Conservation (phyloP, 2,329 filamentous ascomycete genomes). For the Cladosporium sp. region DNA sequence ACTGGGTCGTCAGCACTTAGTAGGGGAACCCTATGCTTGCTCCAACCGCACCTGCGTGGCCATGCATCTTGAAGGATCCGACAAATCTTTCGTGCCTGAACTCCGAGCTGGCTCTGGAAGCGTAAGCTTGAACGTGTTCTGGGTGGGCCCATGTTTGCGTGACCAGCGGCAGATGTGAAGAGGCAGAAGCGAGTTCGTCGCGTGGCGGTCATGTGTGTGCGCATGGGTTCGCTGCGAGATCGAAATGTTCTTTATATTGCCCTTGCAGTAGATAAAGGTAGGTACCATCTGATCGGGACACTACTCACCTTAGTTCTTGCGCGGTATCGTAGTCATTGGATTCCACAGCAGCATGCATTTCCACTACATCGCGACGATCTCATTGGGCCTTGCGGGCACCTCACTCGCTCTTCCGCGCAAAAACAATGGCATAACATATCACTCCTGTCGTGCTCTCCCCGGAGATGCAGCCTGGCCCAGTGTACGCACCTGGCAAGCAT, state of each 20-base stretch:
- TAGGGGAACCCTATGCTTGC: neutral
- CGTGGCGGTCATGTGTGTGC: neutral
- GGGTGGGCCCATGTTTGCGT: neutral
- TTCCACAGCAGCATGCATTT: neutral
- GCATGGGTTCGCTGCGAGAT: neutral
- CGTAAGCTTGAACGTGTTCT: neutral
- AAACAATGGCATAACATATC: neutral
- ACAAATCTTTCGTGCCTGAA: neutral
- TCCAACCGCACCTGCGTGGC: neutral
- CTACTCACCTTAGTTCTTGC: neutral
- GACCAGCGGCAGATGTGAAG: neutral
- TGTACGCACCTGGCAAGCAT: slow-evolving; percentile 47
- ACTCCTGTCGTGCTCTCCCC: slow-evolving; percentile 52
- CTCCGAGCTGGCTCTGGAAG: neutral
- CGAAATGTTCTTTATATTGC: neutral
- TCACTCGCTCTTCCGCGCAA: neutral
- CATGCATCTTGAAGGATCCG: neutral
- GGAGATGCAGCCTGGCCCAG: slow-evolving; percentile 58
- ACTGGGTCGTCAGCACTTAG: neutral
- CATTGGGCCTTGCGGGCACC: neutral
- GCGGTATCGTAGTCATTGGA: neutral
- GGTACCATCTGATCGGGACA: neutral
- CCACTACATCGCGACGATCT: neutral
- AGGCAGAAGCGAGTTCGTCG: neutral
- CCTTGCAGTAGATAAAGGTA: neutral